Conservation (phyloP, 495 filamentous ascomycete species). For the Penicillium fimorum region DNA sequence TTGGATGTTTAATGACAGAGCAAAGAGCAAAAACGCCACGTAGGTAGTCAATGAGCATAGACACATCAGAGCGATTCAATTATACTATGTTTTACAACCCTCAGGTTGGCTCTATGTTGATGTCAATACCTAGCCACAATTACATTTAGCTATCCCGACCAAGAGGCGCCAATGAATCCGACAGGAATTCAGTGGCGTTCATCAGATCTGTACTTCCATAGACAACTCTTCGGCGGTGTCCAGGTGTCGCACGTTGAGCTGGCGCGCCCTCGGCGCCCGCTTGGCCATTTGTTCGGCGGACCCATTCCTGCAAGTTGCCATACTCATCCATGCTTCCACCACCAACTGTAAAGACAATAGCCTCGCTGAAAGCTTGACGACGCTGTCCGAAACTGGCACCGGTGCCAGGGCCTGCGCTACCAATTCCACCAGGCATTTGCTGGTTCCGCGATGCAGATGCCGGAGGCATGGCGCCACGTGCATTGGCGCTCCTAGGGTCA, state of each 20-base stretch:
- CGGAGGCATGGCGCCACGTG: slow-evolving; percentile 85
- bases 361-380: slow-evolving; percentile 90
- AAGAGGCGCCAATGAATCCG: slow-evolving; percentile 73
- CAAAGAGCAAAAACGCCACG: background rate
- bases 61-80: slow-evolving; percentile 8
- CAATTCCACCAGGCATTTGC: slow-evolving; percentile 45
- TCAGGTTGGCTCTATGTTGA: background rate
- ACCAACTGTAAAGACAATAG: slow-evolving; percentile 94
- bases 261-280: slow-evolving; percentile 47
- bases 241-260: slow-evolving; percentile 39
- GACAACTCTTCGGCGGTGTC: slow-evolving; percentile 69
- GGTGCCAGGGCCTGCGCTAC: slow-evolving; percentile 57
- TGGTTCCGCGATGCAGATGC: slow-evolving; percentile 56
- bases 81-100: slow-evolving; percentile 16
- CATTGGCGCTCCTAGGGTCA: slow-evolving; percentile 89
- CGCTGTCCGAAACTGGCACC: slow-evolving; percentile 90
- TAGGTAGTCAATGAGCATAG: background rate
- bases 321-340: slow-evolving; percentile 99
- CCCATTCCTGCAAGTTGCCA: slow-evolving; percentile 97
- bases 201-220: slow-evolving; percentile 96
- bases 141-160: slow-evolving; percentile 60
- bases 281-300: slow-evolving; percentile 64
- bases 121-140: slow-evolving; percentile 2
- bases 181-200: slow-evolving; percentile 85
- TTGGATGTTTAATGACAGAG: background rate